Conservation (phyloP, 768 basidiomycete species). For the Pisolithus albus region DNA sequence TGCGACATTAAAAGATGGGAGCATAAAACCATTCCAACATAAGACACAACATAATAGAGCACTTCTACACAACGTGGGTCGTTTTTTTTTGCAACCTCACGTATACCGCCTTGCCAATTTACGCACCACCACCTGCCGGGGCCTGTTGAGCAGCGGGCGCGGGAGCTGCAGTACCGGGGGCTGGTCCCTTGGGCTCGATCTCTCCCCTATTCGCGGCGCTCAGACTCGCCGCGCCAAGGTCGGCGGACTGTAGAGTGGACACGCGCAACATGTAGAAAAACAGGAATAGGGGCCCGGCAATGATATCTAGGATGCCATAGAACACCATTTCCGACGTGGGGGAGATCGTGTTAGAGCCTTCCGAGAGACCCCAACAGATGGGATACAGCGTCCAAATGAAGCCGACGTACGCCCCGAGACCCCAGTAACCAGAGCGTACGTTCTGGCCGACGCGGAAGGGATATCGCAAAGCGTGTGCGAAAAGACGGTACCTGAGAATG, state of each 20-base stretch:
- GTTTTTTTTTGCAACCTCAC: too few species aligned
- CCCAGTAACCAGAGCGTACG: constrained; percentile 23
- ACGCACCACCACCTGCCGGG: too few species aligned
- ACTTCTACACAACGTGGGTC: too few species aligned
- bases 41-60: too few species aligned
- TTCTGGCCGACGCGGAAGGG: constrained; percentile 19
- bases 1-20: too few species aligned
- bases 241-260: background rate
- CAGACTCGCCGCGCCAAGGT: constrained; percentile 7
- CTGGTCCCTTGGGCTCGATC: background rate
- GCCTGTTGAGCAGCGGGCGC: too few species aligned
- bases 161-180: background rate
- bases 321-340: constrained; percentile 48
- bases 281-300: constrained; percentile 35
- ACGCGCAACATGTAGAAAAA: constrained; percentile 23
- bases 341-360: constrained; percentile 45
- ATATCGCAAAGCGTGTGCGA: constrained; percentile 20
- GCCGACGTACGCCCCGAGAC: constrained; percentile 39
- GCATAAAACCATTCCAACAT: too few species aligned
- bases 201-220: constrained; percentile 2
- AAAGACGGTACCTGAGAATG: constrained; percentile 23
- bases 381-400: constrained; percentile 55
- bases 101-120: too few species aligned
- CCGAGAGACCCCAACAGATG: constrained; percentile 49
- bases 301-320: constrained; percentile 43